Conservation (phyloP, 495 filamentous ascomycete species). For the Lasiosphaeria ovina region DNA sequence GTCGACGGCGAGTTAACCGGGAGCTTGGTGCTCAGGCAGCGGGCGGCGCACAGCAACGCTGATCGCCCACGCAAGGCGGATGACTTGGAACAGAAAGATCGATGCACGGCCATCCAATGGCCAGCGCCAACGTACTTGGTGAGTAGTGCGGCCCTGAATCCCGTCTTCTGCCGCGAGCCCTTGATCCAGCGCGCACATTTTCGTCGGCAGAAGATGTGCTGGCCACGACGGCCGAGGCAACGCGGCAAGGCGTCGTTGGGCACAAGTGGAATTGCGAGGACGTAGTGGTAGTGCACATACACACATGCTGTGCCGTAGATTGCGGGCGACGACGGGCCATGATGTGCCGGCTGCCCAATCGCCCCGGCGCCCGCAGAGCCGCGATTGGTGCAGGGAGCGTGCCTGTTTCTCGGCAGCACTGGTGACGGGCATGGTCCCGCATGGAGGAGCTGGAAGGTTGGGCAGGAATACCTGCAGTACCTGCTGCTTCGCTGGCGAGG, state of each 20-base stretch:
- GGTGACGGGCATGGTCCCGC: conserved; percentile 20
- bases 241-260: conserved; percentile 31
- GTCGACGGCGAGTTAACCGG: conserved; percentile 15
- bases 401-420: conserved; percentile 13
- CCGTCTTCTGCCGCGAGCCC: conserved; percentile 10
- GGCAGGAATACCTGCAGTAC: conserved; percentile 8
- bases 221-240: conserved; percentile 4
- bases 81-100: conserved; percentile 8
- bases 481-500: conserved; percentile 8
- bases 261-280: conserved; percentile 14
- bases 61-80: conserved; percentile 5
- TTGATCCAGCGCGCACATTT: conserved; percentile 11
- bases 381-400: conserved; percentile 30
- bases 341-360: conserved; percentile 29
- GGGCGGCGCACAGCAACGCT: conserved; percentile 1
- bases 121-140: not conserved
- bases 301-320: not conserved
- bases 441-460: conserved; percentile 17
- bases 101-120: conserved; percentile 9
- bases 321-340: conserved; percentile 7
- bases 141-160: not conserved
- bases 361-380: conserved; percentile 6
- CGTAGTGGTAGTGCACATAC: not conserved
- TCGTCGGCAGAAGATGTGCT: conserved; percentile 10
- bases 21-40: not conserved